A percentile compares a stretch with the other conserved stretches of the same genome.
Conservation (phyloP, 2,329 filamentous ascomycete genomes). For the Aspergillus phoenicis region DNA sequence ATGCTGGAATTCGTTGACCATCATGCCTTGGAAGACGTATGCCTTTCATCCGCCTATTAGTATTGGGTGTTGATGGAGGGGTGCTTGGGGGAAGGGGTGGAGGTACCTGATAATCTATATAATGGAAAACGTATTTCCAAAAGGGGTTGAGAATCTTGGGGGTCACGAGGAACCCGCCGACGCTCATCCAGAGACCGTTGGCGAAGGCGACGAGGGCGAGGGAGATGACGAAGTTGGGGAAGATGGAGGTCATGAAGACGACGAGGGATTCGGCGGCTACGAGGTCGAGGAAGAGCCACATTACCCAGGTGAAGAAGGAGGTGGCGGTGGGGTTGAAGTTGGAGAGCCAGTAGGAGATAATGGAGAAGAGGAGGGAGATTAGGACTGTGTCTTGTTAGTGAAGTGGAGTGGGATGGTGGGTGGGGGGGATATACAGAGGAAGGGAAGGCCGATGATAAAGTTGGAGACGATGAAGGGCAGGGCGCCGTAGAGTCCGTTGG, state of each 20-base stretch:
- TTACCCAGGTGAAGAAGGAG: slow-evolving; percentile 75
- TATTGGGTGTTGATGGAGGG: not conserved
- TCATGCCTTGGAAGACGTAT: slow-evolving; percentile 90
- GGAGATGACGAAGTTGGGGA: slow-evolving; percentile 78
- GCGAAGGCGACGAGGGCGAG: slow-evolving; percentile 80
- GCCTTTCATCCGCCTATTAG: slow-evolving; percentile 41
- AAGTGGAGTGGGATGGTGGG: not conserved
- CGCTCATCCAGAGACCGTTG: slow-evolving; percentile 88
- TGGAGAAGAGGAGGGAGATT: slow-evolving; percentile 73
- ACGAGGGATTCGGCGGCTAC: slow-evolving; percentile 81
- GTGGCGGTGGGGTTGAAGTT: slow-evolving; percentile 68
- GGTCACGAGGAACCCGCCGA: slow-evolving; percentile 78
- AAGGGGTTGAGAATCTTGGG: slow-evolving; percentile 75
- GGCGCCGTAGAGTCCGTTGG: slow-evolving; percentile 78
- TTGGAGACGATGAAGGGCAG: slow-evolving; percentile 74
- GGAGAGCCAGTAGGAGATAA: slow-evolving; percentile 76
- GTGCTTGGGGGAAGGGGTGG: not conserved
- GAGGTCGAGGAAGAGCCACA: slow-evolving; percentile 85
- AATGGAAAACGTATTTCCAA: slow-evolving; percentile 85
- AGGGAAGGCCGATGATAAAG: slow-evolving; percentile 79
- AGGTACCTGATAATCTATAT: slow-evolving; percentile 76
- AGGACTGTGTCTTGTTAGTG: slow-evolving; percentile 51
- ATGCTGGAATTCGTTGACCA: slow-evolving; percentile 79
- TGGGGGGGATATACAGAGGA: slow-evolving; percentile 58
- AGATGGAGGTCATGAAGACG: slow-evolving; percentile 70